These are phyloP conservation scores for Stachybotrys echinatus DNA, from an alignment of 2,329 filamentous ascomycete species.

Conservation along the genomic window DNA sequence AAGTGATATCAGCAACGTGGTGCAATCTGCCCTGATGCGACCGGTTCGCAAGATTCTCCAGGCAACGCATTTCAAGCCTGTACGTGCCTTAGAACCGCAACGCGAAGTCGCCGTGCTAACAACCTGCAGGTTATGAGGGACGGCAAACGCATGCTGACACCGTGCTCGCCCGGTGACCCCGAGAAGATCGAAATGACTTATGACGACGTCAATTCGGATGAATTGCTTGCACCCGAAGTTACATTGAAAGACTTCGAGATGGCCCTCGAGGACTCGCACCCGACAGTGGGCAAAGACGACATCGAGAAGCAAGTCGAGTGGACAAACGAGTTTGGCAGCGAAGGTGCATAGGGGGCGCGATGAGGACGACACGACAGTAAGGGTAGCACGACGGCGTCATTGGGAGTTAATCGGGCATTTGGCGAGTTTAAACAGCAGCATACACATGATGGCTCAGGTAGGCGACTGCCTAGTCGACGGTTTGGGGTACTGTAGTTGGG, in stretches of 20 bases:
- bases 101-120: not conserved
- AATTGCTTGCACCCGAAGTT: constrained; percentile 80
- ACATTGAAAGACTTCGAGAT: constrained; percentile 89
- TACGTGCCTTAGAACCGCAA: constrained; percentile 30
- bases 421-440: not conserved
- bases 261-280: constrained; percentile 80
- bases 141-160: constrained; percentile 65
- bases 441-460: not conserved
- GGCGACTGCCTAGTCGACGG: not conserved
- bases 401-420: not conserved
- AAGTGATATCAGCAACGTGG: constrained; percentile 91
- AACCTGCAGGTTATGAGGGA: constrained; percentile 63
- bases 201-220: constrained; percentile 78
- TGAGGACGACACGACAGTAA: not conserved
- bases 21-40: constrained; percentile 96
- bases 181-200: constrained; percentile 91
- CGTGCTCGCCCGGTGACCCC: constrained; percentile 86
- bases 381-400: not conserved
- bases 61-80: constrained; percentile 95
- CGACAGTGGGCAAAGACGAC: constrained; percentile 86
- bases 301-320: constrained; percentile 81
- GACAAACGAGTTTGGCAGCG: constrained; percentile 94
- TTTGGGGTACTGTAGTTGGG: not conserved
- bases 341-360: constrained; percentile 53
- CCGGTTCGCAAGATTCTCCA: constrained; percentile 95